phyloP scores from a whole-genome alignment of 805 yeast species.

The Kuraishia cidri region DNA sequence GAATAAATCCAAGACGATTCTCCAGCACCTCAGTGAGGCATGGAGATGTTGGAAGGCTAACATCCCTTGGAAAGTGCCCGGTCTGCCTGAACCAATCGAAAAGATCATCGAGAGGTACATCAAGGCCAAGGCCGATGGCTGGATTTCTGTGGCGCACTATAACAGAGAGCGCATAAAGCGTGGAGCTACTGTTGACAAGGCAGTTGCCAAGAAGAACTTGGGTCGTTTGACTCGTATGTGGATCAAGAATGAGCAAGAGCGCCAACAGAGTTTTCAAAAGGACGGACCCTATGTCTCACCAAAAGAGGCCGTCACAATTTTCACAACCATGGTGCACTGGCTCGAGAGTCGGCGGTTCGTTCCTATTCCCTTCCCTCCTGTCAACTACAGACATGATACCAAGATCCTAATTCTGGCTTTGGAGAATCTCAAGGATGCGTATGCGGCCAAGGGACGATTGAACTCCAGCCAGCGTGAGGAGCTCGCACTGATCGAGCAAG shows the following conservation, averaged over 20 bases:
- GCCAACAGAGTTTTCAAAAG: slow-evolving; percentile 70
- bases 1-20: slow-evolving; percentile 73
- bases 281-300: slow-evolving; percentile 86
- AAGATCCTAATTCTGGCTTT: slow-evolving; percentile 82
- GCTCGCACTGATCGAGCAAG: slow-evolving; percentile 86
- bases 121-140: slow-evolving; percentile 93
- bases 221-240: slow-evolving; percentile 89
- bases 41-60: slow-evolving; percentile 99
- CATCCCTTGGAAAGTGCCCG: slow-evolving; percentile 96
- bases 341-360: slow-evolving; percentile 73
- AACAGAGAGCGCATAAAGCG: slow-evolving; percentile 82
- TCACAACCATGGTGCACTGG: slow-evolving; percentile 88
- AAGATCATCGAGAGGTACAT: slow-evolving; percentile 82
- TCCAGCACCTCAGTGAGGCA: slow-evolving; percentile 94
- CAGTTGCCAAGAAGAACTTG: slow-evolving; percentile 86
- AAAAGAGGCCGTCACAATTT: slow-evolving; percentile 80
- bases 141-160: slow-evolving; percentile 90
- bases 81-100: slow-evolving; percentile 86
- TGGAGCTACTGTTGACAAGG: slow-evolving; percentile 92
- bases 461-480: slow-evolving; percentile 90
- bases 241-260: slow-evolving; percentile 86
- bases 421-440: slow-evolving; percentile 78
- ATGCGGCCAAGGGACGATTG: slow-evolving; percentile 64
- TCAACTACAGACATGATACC: slow-evolving; percentile 88
- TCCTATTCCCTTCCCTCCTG: slow-evolving; percentile 91